These are phyloP conservation scores for Starmera pachycereana DNA, from an alignment of 805 yeast genomes.

Conservation along the genomic window DNA sequence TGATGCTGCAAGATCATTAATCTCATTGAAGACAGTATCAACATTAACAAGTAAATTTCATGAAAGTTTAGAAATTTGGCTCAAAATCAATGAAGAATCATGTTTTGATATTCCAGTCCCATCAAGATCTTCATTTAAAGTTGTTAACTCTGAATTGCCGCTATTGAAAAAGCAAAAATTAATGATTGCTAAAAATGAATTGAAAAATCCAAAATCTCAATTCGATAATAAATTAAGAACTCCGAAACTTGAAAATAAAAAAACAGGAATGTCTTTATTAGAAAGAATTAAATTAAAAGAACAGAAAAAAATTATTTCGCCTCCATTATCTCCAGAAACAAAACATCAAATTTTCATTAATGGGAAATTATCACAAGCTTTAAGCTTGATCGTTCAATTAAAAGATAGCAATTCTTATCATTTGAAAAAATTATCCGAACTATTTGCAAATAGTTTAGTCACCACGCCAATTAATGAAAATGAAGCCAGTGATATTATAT, in stretches of 20 bases:
- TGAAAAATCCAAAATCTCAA: slow-evolving; percentile 19
- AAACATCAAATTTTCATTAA: slow-evolving; percentile 15
- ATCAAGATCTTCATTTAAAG: neutral
- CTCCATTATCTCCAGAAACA: slow-evolving; percentile 13
- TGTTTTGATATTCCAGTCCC: slow-evolving; percentile 8
- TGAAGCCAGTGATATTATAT: slow-evolving; percentile 14
- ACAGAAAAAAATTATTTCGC: slow-evolving; percentile 8
- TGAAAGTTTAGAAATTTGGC: slow-evolving; percentile 9
- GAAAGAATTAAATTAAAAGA: slow-evolving; percentile 32
- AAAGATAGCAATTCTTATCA: slow-evolving; percentile 15
- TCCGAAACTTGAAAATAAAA: neutral
- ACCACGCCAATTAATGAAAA: slow-evolving; percentile 6
- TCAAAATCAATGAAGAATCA: slow-evolving; percentile 2
- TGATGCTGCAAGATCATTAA: slow-evolving; percentile 4
- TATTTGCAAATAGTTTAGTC: slow-evolving; percentile 9
- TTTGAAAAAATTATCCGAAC: slow-evolving; percentile 9
- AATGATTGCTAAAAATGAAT: slow-evolving; percentile 1
- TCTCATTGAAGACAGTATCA: slow-evolving; percentile 3
- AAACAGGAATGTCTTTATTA: slow-evolving; percentile 19
- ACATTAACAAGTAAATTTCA: slow-evolving; percentile 6
- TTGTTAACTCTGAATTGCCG: slow-evolving; percentile 1
- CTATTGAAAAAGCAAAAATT: slow-evolving; percentile 8
- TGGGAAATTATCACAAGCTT: slow-evolving; percentile 20
- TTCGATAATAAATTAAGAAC: slow-evolving; percentile 5
- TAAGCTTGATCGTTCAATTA: slow-evolving; percentile 20